Base-by-base conservation (phyloP, 805 yeast species). In the Tanozyma kutaoensis region DNA sequence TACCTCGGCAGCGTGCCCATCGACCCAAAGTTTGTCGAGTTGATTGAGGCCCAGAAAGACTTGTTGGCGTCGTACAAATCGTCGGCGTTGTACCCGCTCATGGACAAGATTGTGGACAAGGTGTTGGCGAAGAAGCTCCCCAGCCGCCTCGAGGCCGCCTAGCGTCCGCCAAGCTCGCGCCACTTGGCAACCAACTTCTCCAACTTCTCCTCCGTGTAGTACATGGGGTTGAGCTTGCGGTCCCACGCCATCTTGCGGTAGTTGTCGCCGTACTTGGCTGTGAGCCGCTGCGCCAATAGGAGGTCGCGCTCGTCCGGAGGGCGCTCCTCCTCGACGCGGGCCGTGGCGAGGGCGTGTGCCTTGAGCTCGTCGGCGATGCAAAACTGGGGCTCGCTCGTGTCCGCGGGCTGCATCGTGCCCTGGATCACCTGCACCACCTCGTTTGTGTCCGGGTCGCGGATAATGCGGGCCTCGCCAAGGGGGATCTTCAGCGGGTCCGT, bases 221-320 rank as follows among this genome's bases (percentile, higher is more conserved):
- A 96, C 52, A 66, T 69, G 2, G 76, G 68, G 50, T 88, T 88
- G 35, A 86, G 62, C 50, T 79, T 79, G 52, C 69, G 70, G 50
- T 91, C 98, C 80, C 93, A 79, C 48, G 72, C 77, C 98, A 91
- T 91, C 41, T 75, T 80, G 25, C 67, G 76, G 47, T 74, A 85
- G 48, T 91, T 77, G 38, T 84, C 93, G 12, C 95, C 95, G 45
- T 91, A 73, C 48, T 82, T 84, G n/a, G n/a, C n/a, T n/a, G n/a
- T n/a, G n/a, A n/a, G n/a, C n/a, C n/a, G n/a, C n/a, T n/a, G n/a
- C n/a, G n/a, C n/a, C n/a, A n/a, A n/a, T n/a, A n/a, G n/a, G n/a
- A n/a, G n/a, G 13, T 69, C 70, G 42, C 78, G 66, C 30, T 63
- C 76, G 28, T 52, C 62, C 20, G 24, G 9, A 58, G 50, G 66